These are phyloP conservation scores for Acorus gramineus DNA, from an alignment of 106 monocot species.

Conservation along the genomic window DNA sequence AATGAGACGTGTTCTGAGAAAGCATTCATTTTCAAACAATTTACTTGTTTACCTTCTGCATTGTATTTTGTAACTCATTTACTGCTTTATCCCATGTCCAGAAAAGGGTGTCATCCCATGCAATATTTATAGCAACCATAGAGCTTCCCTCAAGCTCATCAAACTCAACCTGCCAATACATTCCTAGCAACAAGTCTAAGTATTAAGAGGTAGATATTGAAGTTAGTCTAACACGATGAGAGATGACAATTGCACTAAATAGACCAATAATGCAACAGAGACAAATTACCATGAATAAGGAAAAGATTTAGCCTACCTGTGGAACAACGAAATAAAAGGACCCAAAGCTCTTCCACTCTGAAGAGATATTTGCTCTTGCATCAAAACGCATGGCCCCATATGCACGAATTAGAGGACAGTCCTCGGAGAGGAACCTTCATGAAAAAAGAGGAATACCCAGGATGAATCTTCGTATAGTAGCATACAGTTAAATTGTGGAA, in stretches of 20 bases:
- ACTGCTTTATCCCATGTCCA: constrained; percentile 74
- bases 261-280: too few species aligned
- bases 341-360: constrained; percentile 79
- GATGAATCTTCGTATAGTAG: background rate
- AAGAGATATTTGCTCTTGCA: constrained; percentile 44
- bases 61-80: constrained; percentile 41
- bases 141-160: constrained; percentile 77
- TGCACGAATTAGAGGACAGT: constrained; percentile 72
- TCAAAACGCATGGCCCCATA: constrained; percentile 94
- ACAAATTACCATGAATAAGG: background rate
- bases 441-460: background rate
- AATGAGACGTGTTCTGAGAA: too few species aligned
- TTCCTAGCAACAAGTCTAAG: constrained; percentile 15
- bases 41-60: constrained; percentile 39
- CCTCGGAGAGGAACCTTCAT: constrained; percentile 71
- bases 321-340: constrained; percentile 86
- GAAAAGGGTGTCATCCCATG: constrained; percentile 73
- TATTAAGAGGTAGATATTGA: constrained; percentile 18
- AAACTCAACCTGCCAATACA: constrained; percentile 82
- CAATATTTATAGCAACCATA: constrained; percentile 67
- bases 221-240: too few species aligned
- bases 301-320: constrained; percentile 42
- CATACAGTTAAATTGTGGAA: background rate
- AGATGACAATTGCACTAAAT: too few species aligned
- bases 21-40: too few species aligned